Percentiles rank a stretch among this genome's conserved stretches.
Evolutionary conservation across 768 basidiomycete genomes (phyloP).

Genomic region (Leccinellum luteum): DNA sequence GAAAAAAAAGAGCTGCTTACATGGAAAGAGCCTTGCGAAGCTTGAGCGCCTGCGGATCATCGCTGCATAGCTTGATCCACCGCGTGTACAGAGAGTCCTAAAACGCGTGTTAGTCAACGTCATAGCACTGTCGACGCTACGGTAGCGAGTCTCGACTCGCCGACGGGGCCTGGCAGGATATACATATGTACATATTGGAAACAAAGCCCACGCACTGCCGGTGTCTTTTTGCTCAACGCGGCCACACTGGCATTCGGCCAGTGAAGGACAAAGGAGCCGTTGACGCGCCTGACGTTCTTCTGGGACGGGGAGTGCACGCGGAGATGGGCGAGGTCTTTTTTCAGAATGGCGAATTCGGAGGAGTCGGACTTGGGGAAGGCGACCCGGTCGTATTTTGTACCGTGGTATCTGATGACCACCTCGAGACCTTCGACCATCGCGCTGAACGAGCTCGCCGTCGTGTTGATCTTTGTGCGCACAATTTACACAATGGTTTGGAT

Average conservation of each 20-base stretch:
- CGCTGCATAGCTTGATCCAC: conserved; percentile 24
- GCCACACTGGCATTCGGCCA: conserved; percentile 25
- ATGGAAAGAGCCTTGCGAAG: conserved; percentile 29
- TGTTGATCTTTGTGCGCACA: background rate
- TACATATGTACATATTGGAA: too few species aligned
- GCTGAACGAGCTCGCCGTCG: background rate
- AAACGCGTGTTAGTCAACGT: too few species aligned
- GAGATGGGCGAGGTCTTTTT: conserved; percentile 29
- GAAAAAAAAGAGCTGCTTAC: conserved; percentile 11
- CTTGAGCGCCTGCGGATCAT: conserved; percentile 21
- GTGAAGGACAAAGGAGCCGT: conserved; percentile 23
- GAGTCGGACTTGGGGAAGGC: conserved; percentile 9
- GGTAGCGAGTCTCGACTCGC: background rate
- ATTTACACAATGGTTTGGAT: too few species aligned
- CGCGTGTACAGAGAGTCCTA: conserved; percentile 25
- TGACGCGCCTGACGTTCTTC: conserved; percentile 23
- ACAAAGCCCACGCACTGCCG: conserved; percentile 5
- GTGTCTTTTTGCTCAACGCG: conserved; percentile 1
- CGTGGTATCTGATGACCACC: conserved; percentile 25
- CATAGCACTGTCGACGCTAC: background rate
- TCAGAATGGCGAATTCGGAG: conserved; percentile 21
- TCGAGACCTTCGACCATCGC: conserved; percentile 24
- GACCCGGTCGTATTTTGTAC: conserved; percentile 16
- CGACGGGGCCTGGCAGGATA: too few species aligned
- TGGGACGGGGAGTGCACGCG: conserved; percentile 30